Conservation (phyloP, 2,329 filamentous ascomycete genomes). For the Pyricularia sp. region DNA sequence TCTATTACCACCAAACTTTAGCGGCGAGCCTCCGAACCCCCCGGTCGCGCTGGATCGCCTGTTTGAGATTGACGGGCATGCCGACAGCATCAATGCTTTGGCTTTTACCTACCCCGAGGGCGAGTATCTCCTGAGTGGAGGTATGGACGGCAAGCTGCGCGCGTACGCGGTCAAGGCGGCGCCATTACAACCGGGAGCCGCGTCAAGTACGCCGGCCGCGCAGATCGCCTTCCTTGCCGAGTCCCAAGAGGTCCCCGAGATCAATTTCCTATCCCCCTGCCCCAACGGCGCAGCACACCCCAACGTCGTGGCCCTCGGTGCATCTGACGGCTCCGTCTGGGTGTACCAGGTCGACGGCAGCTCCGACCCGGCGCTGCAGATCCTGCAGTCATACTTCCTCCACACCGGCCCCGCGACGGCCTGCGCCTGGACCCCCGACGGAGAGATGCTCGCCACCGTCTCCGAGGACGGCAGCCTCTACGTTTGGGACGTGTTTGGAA, state of each 20-base stretch:
- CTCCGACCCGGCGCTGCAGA: constrained; percentile 53
- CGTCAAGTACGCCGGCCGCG: constrained; percentile 22
- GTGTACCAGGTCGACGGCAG: constrained; percentile 75
- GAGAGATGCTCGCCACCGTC: constrained; percentile 77
- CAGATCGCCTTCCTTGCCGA: constrained; percentile 60
- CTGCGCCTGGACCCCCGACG: constrained; percentile 84
- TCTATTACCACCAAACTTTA: constrained; percentile 68
- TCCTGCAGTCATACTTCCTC: constrained; percentile 86
- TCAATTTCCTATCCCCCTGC: constrained; percentile 81
- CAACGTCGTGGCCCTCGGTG: constrained; percentile 80
- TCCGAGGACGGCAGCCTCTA: constrained; percentile 82
- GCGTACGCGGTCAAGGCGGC: constrained; percentile 50
- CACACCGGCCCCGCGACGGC: constrained; percentile 83
- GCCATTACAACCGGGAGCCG: constrained; percentile 20
- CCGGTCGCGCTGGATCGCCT: constrained; percentile 52
- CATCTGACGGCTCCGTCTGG: constrained; percentile 89
- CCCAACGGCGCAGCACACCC: constrained; percentile 55
- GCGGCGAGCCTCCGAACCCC: constrained; percentile 51
- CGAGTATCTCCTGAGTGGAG: constrained; percentile 77
- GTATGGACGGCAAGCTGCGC: constrained; percentile 75
- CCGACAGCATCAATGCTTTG: constrained; percentile 81
- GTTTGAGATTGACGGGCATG: constrained; percentile 78
- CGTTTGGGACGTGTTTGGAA: constrained; percentile 86
- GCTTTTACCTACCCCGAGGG: constrained; percentile 76
- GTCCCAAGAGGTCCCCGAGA: constrained; percentile 83